phyloP scores from a whole-genome alignment of 2,329 filamentous ascomycete genomes.

The Diaporthe longicolla region DNA sequence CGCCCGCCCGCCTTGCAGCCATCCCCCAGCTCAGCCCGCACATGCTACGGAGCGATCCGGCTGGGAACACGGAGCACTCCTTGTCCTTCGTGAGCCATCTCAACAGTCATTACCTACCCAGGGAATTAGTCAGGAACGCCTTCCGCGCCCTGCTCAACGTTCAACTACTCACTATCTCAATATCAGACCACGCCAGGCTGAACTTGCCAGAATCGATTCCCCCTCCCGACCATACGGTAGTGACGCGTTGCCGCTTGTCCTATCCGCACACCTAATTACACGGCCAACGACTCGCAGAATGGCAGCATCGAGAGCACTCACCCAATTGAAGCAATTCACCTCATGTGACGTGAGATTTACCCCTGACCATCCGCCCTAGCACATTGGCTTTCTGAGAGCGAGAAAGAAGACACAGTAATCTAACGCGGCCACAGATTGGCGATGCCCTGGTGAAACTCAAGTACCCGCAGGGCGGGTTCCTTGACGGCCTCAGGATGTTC shows the following conservation, averaged over 20 bases:
- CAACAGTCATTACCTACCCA: no score
- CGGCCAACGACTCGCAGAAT: background rate
- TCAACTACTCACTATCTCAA: background rate
- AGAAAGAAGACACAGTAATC: no score
- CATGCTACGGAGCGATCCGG: background rate
- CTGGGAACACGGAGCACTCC: background rate
- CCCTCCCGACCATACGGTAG: no score
- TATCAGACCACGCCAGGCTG: background rate
- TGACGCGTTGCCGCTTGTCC: background rate
- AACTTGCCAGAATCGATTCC: background rate
- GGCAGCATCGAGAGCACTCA: conserved; percentile 10
- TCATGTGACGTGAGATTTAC: background rate
- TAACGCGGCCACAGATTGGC: background rate
- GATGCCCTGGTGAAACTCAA: conserved; percentile 42
- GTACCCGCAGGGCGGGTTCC: conserved; percentile 40
- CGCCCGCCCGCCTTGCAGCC: background rate
- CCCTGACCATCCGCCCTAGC: no score
- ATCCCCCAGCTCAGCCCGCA: background rate
- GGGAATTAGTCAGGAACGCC: background rate
- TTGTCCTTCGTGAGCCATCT: background rate
- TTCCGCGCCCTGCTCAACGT: background rate
- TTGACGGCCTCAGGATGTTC: conserved; percentile 40
- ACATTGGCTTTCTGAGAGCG: no score
- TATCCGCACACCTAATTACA: no score
- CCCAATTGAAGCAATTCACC: background rate